phyloP scores from a whole-genome alignment of 768 basidiomycete species.

The Mycena chlorophos region DNA sequence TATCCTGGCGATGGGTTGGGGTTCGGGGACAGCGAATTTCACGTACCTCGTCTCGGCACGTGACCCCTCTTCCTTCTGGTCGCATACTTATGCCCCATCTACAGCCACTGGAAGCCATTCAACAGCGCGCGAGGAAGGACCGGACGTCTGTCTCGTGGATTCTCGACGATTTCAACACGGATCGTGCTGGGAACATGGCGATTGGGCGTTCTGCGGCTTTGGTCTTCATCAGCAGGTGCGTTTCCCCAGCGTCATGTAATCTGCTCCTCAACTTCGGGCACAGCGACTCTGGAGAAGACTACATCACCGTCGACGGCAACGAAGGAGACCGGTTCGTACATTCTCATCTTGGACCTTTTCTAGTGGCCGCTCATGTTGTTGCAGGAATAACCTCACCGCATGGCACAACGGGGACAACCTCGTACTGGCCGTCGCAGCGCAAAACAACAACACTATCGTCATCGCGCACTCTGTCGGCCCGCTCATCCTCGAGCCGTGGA shows the following conservation, averaged over 20 bases:
- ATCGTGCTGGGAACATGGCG: conserved; percentile 47
- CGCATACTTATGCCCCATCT: background rate
- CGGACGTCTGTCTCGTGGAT: conserved; percentile 67
- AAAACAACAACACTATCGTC: conserved; percentile 73
- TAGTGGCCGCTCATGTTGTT: background rate
- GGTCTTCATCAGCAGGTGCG: too few species aligned
- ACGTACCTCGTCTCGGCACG: conserved; percentile 76
- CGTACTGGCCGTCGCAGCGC: conserved; percentile 63
- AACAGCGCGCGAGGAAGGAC: conserved; percentile 65
- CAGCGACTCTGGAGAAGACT: conserved; percentile 84
- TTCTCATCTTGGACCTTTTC: background rate
- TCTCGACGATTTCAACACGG: conserved; percentile 68
- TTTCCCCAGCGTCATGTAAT: too few species aligned
- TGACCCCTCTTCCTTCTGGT: conserved; percentile 9
- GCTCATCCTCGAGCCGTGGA: conserved; percentile 64
- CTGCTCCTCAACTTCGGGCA: too few species aligned
- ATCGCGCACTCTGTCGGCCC: conserved; percentile 65
- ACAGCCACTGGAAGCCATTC: conserved; percentile 80
- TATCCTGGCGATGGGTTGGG: conserved; percentile 91
- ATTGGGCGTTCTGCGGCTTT: conserved; percentile 61
- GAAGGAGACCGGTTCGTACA: conserved; percentile 61
- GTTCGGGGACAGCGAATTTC: conserved; percentile 78
- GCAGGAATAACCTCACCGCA: conserved; percentile 65
- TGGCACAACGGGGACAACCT: conserved; percentile 76
- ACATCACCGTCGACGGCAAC: conserved; percentile 80